Evolutionary conservation across 495 filamentous ascomycete species (phyloP).

Genomic region (Penicillium taxi): DNA sequence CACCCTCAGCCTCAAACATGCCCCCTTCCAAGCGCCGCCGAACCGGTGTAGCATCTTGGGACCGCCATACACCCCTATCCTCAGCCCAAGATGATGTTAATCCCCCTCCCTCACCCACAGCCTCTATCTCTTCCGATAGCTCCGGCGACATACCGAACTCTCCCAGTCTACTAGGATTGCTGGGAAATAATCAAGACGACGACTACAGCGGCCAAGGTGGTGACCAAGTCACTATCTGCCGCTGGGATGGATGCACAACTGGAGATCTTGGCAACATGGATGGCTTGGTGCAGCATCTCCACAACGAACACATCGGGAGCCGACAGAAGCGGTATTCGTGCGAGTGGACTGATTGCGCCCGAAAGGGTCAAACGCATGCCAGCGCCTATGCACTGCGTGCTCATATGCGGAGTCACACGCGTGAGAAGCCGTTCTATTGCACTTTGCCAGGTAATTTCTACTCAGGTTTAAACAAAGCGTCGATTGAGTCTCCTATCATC

Average conservation of each 20-base stretch:
- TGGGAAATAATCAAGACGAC: constrained; percentile 55
- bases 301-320: constrained; percentile 83
- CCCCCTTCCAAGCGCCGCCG: constrained; percentile 47
- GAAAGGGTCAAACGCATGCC: constrained; percentile 85
- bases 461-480: no score
- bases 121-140: constrained; percentile 77
- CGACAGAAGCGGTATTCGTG: constrained; percentile 82
- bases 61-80: constrained; percentile 43
- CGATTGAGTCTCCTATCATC: no score
- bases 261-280: constrained; percentile 92
- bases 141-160: constrained; percentile 64
- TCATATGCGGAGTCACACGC: constrained; percentile 95
- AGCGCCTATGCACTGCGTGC: constrained; percentile 92
- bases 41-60: constrained; percentile 41
- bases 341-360: constrained; percentile 82
- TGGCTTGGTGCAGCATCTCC: constrained; percentile 82
- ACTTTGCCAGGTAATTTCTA: constrained; percentile 83
- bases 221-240: constrained; percentile 84
- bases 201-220: constrained; percentile 66
- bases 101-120: constrained; percentile 34
- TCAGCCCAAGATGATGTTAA: constrained; percentile 35
- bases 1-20: constrained; percentile 35
- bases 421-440: constrained; percentile 98
- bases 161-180: constrained; percentile 34
- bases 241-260: constrained; percentile 76